Evolutionary conservation across 164 flowering plant genomes (phyloP), one percentile per base, ranked within the genome.

Genomic region (Magnolia officinalis): DNA sequence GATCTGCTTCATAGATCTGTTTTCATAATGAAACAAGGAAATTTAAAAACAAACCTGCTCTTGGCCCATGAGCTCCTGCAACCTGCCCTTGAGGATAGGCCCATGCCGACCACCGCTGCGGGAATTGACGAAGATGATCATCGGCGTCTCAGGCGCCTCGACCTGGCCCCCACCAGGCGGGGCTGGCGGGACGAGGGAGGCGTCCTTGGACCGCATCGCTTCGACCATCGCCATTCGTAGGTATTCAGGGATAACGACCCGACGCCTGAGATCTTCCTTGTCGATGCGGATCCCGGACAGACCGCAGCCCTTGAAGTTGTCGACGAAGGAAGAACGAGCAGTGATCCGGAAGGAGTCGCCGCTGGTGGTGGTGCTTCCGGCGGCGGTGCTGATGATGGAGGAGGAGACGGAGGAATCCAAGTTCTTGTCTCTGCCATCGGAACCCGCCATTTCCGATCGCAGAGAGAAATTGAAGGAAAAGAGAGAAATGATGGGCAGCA

Each of bases 51-150:
- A n/a, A n/a, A 92, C 98, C 96, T 94, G 99, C 78, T 96, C 99
- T 77, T 86, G 84, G 18, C 90, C 84, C 83, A 96, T 90, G 67
- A 96, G 79, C 18, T 86, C 84, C 80, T 92, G 90, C 4, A 96
- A 87, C 80, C 99, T 80, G 16, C 75, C 81, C 80, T 83, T 93
- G 26, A 96, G 89, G 59, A 79, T 84, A 0, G 96, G 88, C 0
- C 99, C 98, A 65, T 96, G 84, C 0, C 98, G 82, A 0, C 99
- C 99, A 6, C 99, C 99, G 74, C 99, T 94, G 16, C 80, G 83
- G 2, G 98, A 84, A 79, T 96, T 96, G 26, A 96, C 84, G 75
- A 96, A 96, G 1, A 93, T 91, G 8, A 96, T 91, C 82, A 94
- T 74, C 2, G 98, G 98, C 1, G 81, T 63, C 70, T 85, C 89